Base-by-base conservation (phyloP, 2,329 filamentous ascomycete genomes). In the Fusarium kyushuense region DNA sequence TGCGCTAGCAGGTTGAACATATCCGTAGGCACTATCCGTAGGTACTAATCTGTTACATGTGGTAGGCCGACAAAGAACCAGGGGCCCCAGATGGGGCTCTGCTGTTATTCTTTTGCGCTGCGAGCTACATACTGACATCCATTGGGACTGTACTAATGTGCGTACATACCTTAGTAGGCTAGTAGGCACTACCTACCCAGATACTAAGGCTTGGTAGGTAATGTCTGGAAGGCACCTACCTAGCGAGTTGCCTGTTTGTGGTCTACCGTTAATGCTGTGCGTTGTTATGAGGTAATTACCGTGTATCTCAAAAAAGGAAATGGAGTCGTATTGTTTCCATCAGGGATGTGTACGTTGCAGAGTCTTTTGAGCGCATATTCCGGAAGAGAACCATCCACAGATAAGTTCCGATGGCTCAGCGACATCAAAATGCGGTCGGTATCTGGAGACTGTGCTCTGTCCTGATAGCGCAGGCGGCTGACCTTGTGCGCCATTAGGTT, bases 71-170 rank as follows among this genome's bases (percentile, higher is more conserved):
- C 33, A 46, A 52, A 63, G 41, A 27, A 58, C 71, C 72, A 60
- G 70, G 70, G 70, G 52, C 57, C 47, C 57, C 45, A 14, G 71
- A 72, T 72, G 70, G 70, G 70, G 70, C 70, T 72, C 70, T 71
- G 69, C 68, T 69, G 46, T 46, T 69, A 52, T 70, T 47, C 54
- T 72, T 54, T 58, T 67, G 54, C 53, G 43, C 38, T 27, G 21
- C 40, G 25, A 17, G 11, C 40, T 25, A 25, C 36, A 19, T 38
- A 12, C 8, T 27, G 9, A 27, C 5, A 12, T 21, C 13, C 5
- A 12, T 21, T 21, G 11, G n/a, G 13, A 38, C 36, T 38, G 40
- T 41, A 41, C n/a, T n/a, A n/a, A n/a, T 25, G 8, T 42, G 17
- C 21, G 16, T 42, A 16, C 19, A n/a, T 36, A 36, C 17, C n/a